These are phyloP conservation scores for Baorangia bicolor DNA, from an alignment of 768 basidiomycete species.

Conservation along the genomic window DNA sequence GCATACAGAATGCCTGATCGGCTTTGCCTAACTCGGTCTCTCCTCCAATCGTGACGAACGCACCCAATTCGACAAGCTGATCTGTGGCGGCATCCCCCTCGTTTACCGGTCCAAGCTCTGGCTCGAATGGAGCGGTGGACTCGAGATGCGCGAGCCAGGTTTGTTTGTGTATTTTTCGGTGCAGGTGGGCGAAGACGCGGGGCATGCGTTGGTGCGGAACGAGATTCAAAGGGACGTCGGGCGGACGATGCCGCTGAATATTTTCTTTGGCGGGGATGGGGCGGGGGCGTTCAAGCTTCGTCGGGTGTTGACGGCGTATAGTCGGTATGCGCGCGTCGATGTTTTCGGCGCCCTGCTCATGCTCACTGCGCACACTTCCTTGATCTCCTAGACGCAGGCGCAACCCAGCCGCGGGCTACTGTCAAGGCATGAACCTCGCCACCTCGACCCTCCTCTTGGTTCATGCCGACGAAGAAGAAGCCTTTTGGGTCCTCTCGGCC, in stretches of 20 bases:
- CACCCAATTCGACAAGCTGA: constrained; percentile 74
- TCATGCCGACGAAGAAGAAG: constrained; percentile 94
- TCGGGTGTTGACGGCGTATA: constrained; percentile 88
- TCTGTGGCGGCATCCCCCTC: constrained; percentile 86
- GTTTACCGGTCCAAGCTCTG: constrained; percentile 86
- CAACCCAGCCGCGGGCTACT: constrained; percentile 91
- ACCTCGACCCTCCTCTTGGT: constrained; percentile 92
- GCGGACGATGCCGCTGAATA: constrained; percentile 88
- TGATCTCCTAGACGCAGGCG: constrained; percentile 51
- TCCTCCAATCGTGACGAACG: constrained; percentile 70
- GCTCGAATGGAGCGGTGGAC: constrained; percentile 90
- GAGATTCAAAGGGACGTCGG: constrained; percentile 98
- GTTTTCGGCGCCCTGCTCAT: background rate
- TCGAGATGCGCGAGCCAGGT: constrained; percentile 92
- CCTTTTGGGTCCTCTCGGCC: constrained; percentile 91
- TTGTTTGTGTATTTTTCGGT: constrained; percentile 82
- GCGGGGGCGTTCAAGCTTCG: constrained; percentile 91
- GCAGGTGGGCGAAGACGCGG: constrained; percentile 42
- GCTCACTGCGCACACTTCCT: background rate
- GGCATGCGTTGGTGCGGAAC: constrained; percentile 47
- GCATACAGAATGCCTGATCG: constrained; percentile 85
- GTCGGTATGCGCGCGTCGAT: constrained; percentile 56
- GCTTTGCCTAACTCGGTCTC: constrained; percentile 84
- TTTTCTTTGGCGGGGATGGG: constrained; percentile 97
- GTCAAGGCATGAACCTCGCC: constrained; percentile 94